Percentiles rank a stretch among this genome's conserved stretches.
These are phyloP conservation scores for Picea glauca DNA, from an alignment of 75 land plant species.

Conservation along the genomic window DNA sequence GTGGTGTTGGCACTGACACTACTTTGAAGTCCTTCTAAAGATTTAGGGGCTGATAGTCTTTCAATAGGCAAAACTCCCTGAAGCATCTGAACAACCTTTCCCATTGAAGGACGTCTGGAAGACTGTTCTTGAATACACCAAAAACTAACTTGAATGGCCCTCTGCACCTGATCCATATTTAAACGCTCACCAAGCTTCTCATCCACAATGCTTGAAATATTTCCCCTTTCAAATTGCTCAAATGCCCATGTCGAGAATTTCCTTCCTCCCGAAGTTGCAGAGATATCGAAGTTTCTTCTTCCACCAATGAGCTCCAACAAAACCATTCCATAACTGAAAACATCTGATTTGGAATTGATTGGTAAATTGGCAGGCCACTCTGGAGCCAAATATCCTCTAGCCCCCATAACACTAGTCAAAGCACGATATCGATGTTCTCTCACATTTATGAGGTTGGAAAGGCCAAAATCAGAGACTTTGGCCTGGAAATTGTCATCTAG, in stretches of 20 bases:
- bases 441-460: conserved; percentile 55
- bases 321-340: conserved; percentile 87
- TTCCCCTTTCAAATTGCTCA: conserved; percentile 66
- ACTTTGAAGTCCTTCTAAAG: conserved; percentile 1
- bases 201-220: conserved; percentile 47
- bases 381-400: conserved; percentile 82
- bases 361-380: conserved; percentile 79
- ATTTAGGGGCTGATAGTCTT: conserved; percentile 53
- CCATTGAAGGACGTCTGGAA: conserved; percentile 45
- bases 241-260: conserved; percentile 78
- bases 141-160: conserved; percentile 55
- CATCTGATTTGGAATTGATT: conserved; percentile 74
- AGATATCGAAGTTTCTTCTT: conserved; percentile 65
- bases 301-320: conserved; percentile 79
- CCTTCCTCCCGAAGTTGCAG: conserved; percentile 36
- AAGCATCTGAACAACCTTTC: conserved; percentile 72
- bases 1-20: not conserved
- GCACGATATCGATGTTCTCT: conserved; percentile 52
- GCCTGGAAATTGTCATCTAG: conserved; percentile 68
- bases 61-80: conserved; percentile 52
- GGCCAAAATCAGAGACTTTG: conserved; percentile 85
- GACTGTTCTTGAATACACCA: conserved; percentile 86
- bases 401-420: conserved; percentile 46
- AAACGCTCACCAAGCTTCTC: conserved; percentile 32
- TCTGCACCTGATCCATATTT: conserved; percentile 42